A percentile compares a stretch with the other conserved stretches of the same genome.
These are phyloP conservation scores for Vanilla planifolia DNA, from an alignment of 106 monocot genomes.

Conservation along the genomic window DNA sequence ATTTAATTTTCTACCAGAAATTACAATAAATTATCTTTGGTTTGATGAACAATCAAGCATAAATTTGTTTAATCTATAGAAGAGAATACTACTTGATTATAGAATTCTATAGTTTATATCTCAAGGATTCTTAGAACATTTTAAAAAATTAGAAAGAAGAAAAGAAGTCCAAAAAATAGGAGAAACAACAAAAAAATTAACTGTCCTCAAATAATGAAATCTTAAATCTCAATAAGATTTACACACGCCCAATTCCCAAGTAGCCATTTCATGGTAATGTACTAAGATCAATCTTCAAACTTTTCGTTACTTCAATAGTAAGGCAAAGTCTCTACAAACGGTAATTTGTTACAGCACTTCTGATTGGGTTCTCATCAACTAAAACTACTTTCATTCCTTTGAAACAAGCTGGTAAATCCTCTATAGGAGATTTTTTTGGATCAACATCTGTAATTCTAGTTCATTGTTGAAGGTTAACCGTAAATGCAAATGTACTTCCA, in stretches of 20 bases:
- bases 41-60: background rate
- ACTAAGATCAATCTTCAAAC: slow-evolving; percentile 27
- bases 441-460: slow-evolving; percentile 9
- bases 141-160: background rate
- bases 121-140: too few relatives aligned
- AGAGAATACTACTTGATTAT: background rate
- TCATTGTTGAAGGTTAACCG: slow-evolving; percentile 47
- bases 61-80: background rate
- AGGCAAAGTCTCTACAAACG: slow-evolving; percentile 78
- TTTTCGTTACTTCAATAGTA: slow-evolving; percentile 37
- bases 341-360: slow-evolving; percentile 77
- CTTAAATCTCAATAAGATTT: too few relatives aligned
- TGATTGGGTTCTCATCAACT: slow-evolving; percentile 66
- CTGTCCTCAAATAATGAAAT: too few relatives aligned
- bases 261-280: slow-evolving; percentile 48
- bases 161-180: background rate
- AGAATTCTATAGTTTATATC: too few relatives aligned
- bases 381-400: slow-evolving; percentile 52
- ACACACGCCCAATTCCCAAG: slow-evolving; percentile 36
- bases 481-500: slow-evolving; percentile 96
- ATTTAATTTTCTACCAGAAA: background rate
- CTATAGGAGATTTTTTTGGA: slow-evolving; percentile 41
- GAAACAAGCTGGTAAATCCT: slow-evolving; percentile 54
- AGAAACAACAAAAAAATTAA: background rate
- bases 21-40: background rate